Evolutionary conservation across 257 asterid species (phyloP).

Genomic region (Solanum dulcamara): DNA sequence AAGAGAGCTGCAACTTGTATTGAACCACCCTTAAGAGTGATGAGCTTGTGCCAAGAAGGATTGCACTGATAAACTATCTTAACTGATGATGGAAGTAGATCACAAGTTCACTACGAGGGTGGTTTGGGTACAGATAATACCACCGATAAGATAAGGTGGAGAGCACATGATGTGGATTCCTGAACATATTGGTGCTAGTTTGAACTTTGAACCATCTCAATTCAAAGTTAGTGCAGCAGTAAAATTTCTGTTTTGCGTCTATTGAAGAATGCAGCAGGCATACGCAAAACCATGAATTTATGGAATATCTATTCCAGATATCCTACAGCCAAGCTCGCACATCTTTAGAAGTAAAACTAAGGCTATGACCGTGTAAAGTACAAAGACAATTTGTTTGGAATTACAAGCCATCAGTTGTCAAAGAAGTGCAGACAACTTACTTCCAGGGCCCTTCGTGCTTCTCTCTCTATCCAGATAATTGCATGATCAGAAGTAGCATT

Average conservation of each 20-base stretch:
- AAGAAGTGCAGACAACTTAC: constrained; percentile 27
- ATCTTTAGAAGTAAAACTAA: not conserved
- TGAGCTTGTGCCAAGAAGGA: not conserved
- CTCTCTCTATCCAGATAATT: constrained; percentile 73
- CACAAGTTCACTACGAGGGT: not conserved
- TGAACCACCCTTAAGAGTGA: not conserved
- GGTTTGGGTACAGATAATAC: not conserved
- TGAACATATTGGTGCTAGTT: not conserved
- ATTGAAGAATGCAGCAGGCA: not conserved
- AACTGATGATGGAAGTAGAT: not conserved
- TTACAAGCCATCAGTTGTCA: not conserved
- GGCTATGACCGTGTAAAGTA: not conserved
- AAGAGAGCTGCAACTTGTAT: not conserved
- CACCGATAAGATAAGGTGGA: not conserved
- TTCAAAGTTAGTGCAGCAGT: not conserved
- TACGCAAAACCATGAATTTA: not conserved
- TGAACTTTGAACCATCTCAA: not conserved
- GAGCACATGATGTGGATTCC: not conserved
- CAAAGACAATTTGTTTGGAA: not conserved
- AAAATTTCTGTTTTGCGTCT: not conserved
- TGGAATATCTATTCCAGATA: not conserved
- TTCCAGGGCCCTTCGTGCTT: constrained; percentile 57
- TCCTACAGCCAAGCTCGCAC: not conserved
- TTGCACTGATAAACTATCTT: not conserved
- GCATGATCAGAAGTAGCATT: constrained; percentile 92